Base-by-base conservation (phyloP, 2,329 filamentous ascomycete genomes). In the Penicillium olsonii region DNA sequence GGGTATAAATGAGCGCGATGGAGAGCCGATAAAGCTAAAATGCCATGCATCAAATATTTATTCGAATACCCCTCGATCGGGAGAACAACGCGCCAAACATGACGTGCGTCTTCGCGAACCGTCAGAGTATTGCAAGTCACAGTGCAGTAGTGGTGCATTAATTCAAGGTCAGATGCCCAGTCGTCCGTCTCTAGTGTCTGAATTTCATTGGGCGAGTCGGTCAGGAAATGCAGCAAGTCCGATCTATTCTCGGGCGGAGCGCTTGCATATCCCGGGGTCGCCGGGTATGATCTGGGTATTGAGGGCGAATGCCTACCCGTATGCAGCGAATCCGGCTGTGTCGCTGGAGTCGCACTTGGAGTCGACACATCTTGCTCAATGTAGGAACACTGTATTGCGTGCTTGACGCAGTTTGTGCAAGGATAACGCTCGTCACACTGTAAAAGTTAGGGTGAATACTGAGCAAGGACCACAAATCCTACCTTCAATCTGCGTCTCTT, bases 61-160 rank as follows among this genome's bases (percentile, higher is more conserved):
- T 68, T 66, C 5, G 59, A 53, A 42, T 68, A 60, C 3, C 55
- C 66, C 38, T 68, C 63, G 5, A 57, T 56, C 10, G 67, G 67
- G 5, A 68, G 44, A 7, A 63, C 55, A 15, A 59, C 55, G 9
- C 61, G 57, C 65, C 66, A 69, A 12, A 68, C 60, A 41, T 63
- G 55, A 12, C 66, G 64, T 9, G 44, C 43, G 20, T 61, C 58
- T 47, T 59, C 56, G 15, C 57, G 56, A 5, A 44, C 2, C 5
- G 54, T 35, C 7, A 60, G 26, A 2, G 53, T 58, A 9, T 55
- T 55, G 27, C 64, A 68, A 24, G 68, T 70, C 19, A 64, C 54
- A 0, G 65, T 68, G n/a, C 68, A 70, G 50, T 66, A 76, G 50
- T 68, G 65, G 51, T 76, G 72, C 50, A 76, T 69, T 14, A 76